These are phyloP conservation scores for Saturnispora bothae DNA, from an alignment of 805 yeast genomes.

Conservation along the genomic window DNA sequence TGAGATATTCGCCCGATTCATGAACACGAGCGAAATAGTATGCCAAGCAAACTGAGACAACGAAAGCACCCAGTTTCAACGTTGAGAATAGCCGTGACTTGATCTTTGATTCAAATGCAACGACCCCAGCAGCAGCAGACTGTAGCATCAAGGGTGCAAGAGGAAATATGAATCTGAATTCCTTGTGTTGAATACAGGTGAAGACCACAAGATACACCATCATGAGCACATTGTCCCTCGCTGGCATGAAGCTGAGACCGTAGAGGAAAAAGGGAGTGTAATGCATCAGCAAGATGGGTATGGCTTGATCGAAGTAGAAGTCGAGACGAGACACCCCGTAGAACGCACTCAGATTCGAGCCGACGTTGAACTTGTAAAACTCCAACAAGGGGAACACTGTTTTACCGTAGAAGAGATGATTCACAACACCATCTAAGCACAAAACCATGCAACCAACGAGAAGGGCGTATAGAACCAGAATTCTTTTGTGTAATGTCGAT, in stretches of 20 bases:
- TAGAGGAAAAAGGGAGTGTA: conserved; percentile 50
- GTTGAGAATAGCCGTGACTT: conserved; percentile 8
- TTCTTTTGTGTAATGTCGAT: conserved; percentile 15
- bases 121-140: conserved; percentile 35
- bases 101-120: conserved; percentile 7
- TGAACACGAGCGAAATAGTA: conserved; percentile 49
- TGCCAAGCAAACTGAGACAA: conserved; percentile 12
- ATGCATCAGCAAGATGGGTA: conserved; percentile 66
- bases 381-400: conserved; percentile 53
- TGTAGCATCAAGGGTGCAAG: conserved; percentile 63
- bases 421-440: conserved; percentile 34
- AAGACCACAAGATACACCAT: conserved; percentile 41
- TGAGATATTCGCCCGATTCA: conserved; percentile 71
- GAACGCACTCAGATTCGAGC: conserved; percentile 61
- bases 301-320: conserved; percentile 72
- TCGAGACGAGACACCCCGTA: conserved; percentile 82
- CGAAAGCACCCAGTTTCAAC: conserved; percentile 6
- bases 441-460: conserved; percentile 20
- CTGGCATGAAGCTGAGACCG: conserved; percentile 26
- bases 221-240: conserved; percentile 15
- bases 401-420: conserved; percentile 48
- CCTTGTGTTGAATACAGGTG: conserved; percentile 73
- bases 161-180: conserved; percentile 81
- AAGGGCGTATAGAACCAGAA: conserved; percentile 5
- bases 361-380: conserved; percentile 70